Percentiles rank a stretch among this genome's conserved stretches.
Evolutionary conservation across 768 basidiomycete genomes (phyloP).

Genomic region (Amanita brunnescens): DNA sequence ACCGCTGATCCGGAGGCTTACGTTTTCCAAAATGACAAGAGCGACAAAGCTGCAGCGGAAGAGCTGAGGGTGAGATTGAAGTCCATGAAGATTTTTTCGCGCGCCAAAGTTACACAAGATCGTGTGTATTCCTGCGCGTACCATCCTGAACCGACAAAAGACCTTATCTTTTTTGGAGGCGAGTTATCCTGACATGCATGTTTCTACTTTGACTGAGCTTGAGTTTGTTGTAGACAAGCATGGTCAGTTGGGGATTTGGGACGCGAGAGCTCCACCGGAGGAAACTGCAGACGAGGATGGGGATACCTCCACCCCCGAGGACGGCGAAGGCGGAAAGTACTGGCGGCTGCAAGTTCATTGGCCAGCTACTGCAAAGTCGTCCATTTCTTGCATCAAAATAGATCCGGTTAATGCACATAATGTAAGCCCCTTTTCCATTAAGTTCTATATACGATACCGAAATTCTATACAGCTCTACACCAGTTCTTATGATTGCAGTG

Average conservation of each 20-base stretch:
- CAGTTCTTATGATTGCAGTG: constrained; percentile 72
- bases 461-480: constrained; percentile 53
- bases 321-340: constrained; percentile 60
- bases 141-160: constrained; percentile 73
- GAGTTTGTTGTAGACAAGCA: constrained; percentile 55
- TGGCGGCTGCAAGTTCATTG: constrained; percentile 79
- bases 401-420: constrained; percentile 70
- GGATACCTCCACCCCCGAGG: constrained; percentile 28
- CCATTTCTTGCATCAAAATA: constrained; percentile 70
- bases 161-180: constrained; percentile 86
- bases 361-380: constrained; percentile 74
- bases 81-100: constrained; percentile 54
- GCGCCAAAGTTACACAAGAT: constrained; percentile 73
- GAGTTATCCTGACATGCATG: constrained; percentile 4
- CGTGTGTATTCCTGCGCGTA: constrained; percentile 73
- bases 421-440: constrained; percentile 28
- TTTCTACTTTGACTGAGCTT: not conserved
- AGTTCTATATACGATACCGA: not conserved
- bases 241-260: constrained; percentile 81
- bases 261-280: constrained; percentile 62
- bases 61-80: constrained; percentile 47
- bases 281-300: constrained; percentile 62
- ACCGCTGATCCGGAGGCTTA: constrained; percentile 42
- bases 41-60: constrained; percentile 38
- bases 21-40: constrained; percentile 36